Percentiles rank a stretch among this genome's conserved stretches.
Conservation (phyloP, 2,329 filamentous ascomycete species). For the Fusarium haematococcum region DNA sequence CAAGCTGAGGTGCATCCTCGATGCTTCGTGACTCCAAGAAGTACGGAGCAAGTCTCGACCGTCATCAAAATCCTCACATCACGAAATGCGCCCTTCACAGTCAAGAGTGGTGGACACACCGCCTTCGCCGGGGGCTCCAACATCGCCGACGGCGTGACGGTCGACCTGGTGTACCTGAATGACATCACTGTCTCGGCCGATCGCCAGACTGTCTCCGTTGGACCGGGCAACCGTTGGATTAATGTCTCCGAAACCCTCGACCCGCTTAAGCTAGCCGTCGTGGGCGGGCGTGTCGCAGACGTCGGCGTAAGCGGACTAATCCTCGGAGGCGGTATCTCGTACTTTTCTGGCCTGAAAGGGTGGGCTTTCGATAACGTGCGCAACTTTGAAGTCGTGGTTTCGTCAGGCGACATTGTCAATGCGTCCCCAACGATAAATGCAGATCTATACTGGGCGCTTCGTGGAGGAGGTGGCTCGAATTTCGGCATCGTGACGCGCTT, state of each 20-base stretch:
- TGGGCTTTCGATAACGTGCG: slow-evolving; percentile 60
- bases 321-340: slow-evolving; percentile 57
- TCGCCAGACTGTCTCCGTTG: slow-evolving; percentile 16
- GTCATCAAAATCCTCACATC: slow-evolving; percentile 3
- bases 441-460: slow-evolving; percentile 24
- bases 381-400: slow-evolving; percentile 61
- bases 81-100: slow-evolving; percentile 53
- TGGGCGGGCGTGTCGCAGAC: slow-evolving; percentile 43
- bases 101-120: slow-evolving; percentile 65
- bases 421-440: neutral
- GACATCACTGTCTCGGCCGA: slow-evolving; percentile 11
- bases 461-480: slow-evolving; percentile 21
- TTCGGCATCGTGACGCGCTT: slow-evolving; percentile 42
- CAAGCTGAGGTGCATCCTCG: slow-evolving; percentile 10
- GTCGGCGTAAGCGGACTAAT: slow-evolving; percentile 46
- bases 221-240: slow-evolving; percentile 22
- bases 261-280: slow-evolving; percentile 10
- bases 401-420: slow-evolving; percentile 55
- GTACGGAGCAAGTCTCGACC: neutral
- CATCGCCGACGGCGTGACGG: slow-evolving; percentile 53
- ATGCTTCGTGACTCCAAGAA: slow-evolving; percentile 12
- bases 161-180: slow-evolving; percentile 58
- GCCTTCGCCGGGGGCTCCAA: slow-evolving; percentile 58
- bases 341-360: slow-evolving; percentile 51
- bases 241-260: slow-evolving; percentile 15